Evolutionary conservation across 2,329 filamentous ascomycete species (phyloP), one percentile per base, ranked within the genome.

Genomic region (Cladosporium sp.): DNA sequence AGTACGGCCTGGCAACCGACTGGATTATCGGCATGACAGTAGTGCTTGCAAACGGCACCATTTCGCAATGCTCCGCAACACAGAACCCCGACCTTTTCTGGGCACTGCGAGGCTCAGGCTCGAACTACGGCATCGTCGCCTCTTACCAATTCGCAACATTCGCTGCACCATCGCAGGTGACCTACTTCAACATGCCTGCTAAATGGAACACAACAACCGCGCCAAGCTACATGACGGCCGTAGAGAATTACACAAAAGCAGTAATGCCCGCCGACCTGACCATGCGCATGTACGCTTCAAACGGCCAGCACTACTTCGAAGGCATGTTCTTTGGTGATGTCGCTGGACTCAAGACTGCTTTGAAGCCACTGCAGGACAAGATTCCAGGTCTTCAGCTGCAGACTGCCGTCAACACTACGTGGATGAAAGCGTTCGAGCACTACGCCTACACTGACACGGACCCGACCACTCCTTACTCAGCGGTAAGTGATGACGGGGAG

Each of bases 101-200:
- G 63, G 64, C 63, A 14, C 47, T 66, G 5, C 55, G 56, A 19
- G 65, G 64, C n/a, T 65, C 62, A 5, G 61, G 62, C 9, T 59
- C 55, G 43, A 63, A 59, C 28, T 65, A 66, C 37, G 63, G 65
- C 19, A 57, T 67, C 19, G 60, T 67, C 15, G 63, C 62, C 28
- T 38, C 42, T 14, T 66, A 64, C 47, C 38, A 60, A 17, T 60
- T 64, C 25, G 36, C 64, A 19, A 70, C 60, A 14, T 65, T 72
- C 51, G 60, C 63, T n/a, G 55, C 55, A 7, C 59, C 63, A 9
- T 14, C 28, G 6, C 17, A 56, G 22, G 58, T 61, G 28, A 61
- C 60, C 8, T 57, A 60, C 58, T 61, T 61, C 45, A 61, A 36
- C 47, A 61, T 61, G 47, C 43, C 43, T 22, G 49, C 55, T 15